These are phyloP conservation scores for Crithidia mellificae DNA, from an alignment of 208 protist species.

Conservation along the genomic window DNA sequence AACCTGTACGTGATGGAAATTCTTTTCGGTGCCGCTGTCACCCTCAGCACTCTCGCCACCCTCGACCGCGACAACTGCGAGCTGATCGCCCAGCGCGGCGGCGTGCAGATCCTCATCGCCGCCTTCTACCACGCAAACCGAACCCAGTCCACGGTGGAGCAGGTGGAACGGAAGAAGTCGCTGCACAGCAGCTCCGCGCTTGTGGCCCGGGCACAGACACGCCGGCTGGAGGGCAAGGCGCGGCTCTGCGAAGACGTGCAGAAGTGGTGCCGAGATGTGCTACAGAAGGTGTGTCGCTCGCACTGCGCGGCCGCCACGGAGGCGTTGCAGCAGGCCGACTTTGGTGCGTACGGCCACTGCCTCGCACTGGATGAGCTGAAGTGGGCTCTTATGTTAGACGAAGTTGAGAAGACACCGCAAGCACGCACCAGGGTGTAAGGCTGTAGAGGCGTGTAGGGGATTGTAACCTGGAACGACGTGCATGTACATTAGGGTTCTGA, in stretches of 20 bases:
- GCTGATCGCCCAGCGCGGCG: constrained; percentile 57
- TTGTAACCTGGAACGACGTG: no score
- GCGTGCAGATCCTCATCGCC: constrained; percentile 65
- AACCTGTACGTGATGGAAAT: constrained; percentile 56
- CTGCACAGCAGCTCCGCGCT: constrained; percentile 20
- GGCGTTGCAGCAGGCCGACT: constrained; percentile 48
- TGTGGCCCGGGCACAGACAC: constrained; percentile 17
- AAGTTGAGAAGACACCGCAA: no score
- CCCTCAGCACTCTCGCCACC: constrained; percentile 66
- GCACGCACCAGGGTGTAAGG: no score
- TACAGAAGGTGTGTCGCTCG: constrained; percentile 58
- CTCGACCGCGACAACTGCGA: constrained; percentile 63
- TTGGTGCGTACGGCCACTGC: constrained; percentile 53
- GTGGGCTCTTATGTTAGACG: constrained; percentile 61
- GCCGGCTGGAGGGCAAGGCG: constrained; percentile 21
- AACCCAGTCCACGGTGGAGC: constrained; percentile 10
- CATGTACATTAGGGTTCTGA: no score
- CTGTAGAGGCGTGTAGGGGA: no score
- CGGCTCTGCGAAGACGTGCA: constrained; percentile 53
- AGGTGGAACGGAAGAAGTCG: constrained; percentile 24
- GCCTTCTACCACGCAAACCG: constrained; percentile 51
- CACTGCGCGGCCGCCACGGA: constrained; percentile 19
- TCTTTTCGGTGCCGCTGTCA: constrained; percentile 57
- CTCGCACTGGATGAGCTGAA: constrained; percentile 82
- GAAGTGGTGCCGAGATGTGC: constrained; percentile 59